Evolutionary conservation across 306 rosid genomes (phyloP).

Genomic region (Alnus rubra): DNA sequence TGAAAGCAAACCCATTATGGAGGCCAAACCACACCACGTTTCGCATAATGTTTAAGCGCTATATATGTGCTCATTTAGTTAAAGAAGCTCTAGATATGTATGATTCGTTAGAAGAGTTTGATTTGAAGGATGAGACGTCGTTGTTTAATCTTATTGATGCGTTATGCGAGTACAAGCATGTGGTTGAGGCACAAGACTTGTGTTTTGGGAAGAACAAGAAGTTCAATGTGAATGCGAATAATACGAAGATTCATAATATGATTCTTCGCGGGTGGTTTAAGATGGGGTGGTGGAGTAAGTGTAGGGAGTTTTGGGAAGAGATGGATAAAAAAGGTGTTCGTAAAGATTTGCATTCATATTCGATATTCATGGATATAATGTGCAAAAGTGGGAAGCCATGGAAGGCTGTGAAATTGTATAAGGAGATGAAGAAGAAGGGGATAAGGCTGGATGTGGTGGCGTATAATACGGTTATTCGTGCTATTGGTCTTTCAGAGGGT

Average conservation of each 20-base stretch:
- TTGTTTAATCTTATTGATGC: slow-evolving; percentile 69
- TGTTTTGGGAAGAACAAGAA: slow-evolving; percentile 45
- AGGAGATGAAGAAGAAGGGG: slow-evolving; percentile 64
- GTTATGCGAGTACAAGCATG: slow-evolving; percentile 83
- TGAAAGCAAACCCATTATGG: slow-evolving; percentile 47
- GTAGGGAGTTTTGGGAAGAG: slow-evolving; percentile 86
- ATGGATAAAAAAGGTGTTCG: slow-evolving; percentile 70
- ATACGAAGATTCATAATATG: slow-evolving; percentile 65
- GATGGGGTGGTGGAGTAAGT: slow-evolving; percentile 86
- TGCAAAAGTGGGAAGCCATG: slow-evolving; percentile 86
- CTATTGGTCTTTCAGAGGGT: slow-evolving; percentile 71
- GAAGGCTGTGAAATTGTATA: slow-evolving; percentile 78
- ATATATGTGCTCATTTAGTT: slow-evolving; percentile 62
- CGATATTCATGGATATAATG: slow-evolving; percentile 85
- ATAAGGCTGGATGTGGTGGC: slow-evolving; percentile 75
- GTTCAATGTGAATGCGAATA: slow-evolving; percentile 12
- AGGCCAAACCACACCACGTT: slow-evolving; percentile 72
- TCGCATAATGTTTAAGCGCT: slow-evolving; percentile 80
- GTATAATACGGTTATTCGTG: slow-evolving; percentile 70
- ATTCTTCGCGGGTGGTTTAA: slow-evolving; percentile 82
- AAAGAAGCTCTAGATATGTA: slow-evolving; percentile 60
- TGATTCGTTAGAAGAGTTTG: slow-evolving; percentile 54
- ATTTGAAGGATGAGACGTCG: slow-evolving; percentile 66
- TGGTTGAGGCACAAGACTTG: slow-evolving; percentile 70
- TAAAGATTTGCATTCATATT: slow-evolving; percentile 73